A percentile compares a stretch with the other conserved stretches of the same genome.
Evolutionary conservation across 768 basidiomycete species (phyloP).

Genomic region (Leccinum imitatum): DNA sequence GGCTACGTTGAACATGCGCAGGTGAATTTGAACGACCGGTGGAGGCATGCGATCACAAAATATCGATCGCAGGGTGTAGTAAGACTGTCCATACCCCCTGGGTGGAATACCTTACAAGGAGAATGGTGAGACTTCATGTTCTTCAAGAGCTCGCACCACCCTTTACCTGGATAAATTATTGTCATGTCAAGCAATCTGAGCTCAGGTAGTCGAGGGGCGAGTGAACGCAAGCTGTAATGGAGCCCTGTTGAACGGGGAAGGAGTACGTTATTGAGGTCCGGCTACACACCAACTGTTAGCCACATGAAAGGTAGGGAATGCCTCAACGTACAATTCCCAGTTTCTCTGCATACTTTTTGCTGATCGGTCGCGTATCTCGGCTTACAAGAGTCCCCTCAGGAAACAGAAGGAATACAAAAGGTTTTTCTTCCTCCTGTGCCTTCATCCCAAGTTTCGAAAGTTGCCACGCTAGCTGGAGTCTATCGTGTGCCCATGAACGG

Average conservation of each 20-base stretch:
- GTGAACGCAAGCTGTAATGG: conserved; percentile 77
- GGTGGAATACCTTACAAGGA: conserved; percentile 63
- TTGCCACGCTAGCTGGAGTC: conserved; percentile 58
- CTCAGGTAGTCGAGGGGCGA: conserved; percentile 72
- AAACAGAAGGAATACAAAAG: conserved; percentile 83
- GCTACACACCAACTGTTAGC: conserved; percentile 41
- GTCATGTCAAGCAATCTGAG: conserved; percentile 90
- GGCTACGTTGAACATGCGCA: conserved; percentile 73
- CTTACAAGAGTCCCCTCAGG: conserved; percentile 97
- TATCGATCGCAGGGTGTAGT: conserved; percentile 87
- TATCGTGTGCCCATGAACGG: conserved; percentile 88
- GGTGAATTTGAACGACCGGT: conserved; percentile 83
- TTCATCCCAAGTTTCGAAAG: conserved; percentile 68
- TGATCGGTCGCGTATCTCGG: conserved; percentile 79
- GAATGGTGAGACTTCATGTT: background rate
- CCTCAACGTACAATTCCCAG: conserved; percentile 74
- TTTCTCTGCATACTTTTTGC: conserved; percentile 85
- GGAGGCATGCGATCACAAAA: conserved; percentile 81
- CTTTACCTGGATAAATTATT: conserved; percentile 83
- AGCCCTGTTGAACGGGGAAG: conserved; percentile 93
- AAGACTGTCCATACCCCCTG: conserved; percentile 79
- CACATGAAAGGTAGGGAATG: conserved; percentile 5
- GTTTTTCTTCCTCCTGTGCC: conserved; percentile 65
- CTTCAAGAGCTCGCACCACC: background rate
- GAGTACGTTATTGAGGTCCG: conserved; percentile 76